Conservation (phyloP, 768 basidiomycete species). For the Suillus placidus region DNA sequence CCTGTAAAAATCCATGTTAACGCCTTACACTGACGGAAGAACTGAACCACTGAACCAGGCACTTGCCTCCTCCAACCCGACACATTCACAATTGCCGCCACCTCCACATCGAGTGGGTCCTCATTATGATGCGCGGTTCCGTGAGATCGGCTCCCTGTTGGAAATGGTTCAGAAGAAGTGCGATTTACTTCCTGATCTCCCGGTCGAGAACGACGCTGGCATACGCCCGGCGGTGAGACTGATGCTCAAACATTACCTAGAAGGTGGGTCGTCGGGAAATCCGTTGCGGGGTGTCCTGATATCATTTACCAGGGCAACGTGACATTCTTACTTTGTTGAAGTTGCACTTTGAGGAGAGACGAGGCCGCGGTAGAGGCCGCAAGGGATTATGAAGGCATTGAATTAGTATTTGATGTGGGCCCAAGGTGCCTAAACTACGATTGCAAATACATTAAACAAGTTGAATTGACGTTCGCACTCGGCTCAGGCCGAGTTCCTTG, state of each 20-base stretch:
- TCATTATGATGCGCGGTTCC: too few relatives aligned
- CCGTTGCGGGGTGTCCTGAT: background rate
- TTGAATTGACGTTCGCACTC: too few relatives aligned
- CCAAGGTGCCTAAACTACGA: too few relatives aligned
- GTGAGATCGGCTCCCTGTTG: too few relatives aligned
- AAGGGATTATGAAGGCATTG: constrained; percentile 52
- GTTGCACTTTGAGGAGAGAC: constrained; percentile 50
- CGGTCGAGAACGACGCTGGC: constrained; percentile 17
- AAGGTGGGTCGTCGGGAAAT: constrained; percentile 44
- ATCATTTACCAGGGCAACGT: constrained; percentile 50
- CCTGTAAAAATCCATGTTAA: too few relatives aligned
- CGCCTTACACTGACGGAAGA: too few relatives aligned
- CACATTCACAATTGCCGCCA: too few relatives aligned
- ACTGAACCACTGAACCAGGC: too few relatives aligned
- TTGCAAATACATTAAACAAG: too few relatives aligned
- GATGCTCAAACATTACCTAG: constrained; percentile 72
- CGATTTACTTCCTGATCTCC: constrained; percentile 48
- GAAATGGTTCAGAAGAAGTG: constrained; percentile 33
- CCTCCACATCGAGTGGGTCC: too few relatives aligned
- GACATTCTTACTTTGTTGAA: constrained; percentile 60
- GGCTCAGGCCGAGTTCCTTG: too few relatives aligned
- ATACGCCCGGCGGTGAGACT: constrained; percentile 57
- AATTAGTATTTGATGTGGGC: constrained; percentile 56
- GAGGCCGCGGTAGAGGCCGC: constrained; percentile 50
- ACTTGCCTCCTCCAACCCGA: too few relatives aligned